A percentile compares a stretch with the other conserved stretches of the same genome.
Evolutionary conservation across 1,284 basidiomycete species (phyloP).

Genomic region (Microbotryum silenes-acaulis): DNA sequence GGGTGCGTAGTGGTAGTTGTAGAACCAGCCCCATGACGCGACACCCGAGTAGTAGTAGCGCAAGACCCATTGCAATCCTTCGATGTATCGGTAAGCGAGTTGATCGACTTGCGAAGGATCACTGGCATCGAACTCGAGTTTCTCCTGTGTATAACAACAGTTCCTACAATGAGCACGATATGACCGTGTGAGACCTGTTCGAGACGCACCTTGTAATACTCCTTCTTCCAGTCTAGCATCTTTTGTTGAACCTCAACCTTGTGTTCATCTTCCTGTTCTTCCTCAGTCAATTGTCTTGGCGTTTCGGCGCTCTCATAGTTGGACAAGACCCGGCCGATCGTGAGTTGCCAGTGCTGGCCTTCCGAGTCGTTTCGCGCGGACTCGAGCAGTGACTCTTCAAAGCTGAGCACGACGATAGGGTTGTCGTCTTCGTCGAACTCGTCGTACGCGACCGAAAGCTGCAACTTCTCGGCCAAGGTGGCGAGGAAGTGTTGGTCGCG

Average conservation of each 20-base stretch:
- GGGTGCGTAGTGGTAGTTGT: conserved; percentile 94
- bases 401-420: conserved; percentile 45
- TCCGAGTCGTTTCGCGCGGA: conserved; percentile 40
- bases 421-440: conserved; percentile 77
- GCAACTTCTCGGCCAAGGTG: conserved; percentile 63
- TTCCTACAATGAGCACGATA: background rate
- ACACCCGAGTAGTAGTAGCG: conserved; percentile 98
- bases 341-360: conserved; percentile 46
- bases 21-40: conserved; percentile 98
- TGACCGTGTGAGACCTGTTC: no score
- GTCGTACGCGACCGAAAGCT: conserved; percentile 74
- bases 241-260: conserved; percentile 66
- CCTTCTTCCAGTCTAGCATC: conserved; percentile 85
- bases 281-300: conserved; percentile 53
- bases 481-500: conserved; percentile 69
- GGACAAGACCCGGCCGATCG: conserved; percentile 70
- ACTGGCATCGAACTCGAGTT: conserved; percentile 65
- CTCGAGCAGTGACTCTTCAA: conserved; percentile 42
- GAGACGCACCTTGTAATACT: conserved; percentile 70
- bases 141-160: conserved; percentile 44
- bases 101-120: conserved; percentile 55
- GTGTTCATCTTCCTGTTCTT: conserved; percentile 67
- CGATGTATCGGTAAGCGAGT: conserved; percentile 72
- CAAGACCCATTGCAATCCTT: conserved; percentile 98
- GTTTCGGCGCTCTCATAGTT: conserved; percentile 84